Percentiles rank a stretch among this genome's conserved stretches.
Evolutionary conservation across 495 filamentous ascomycete species (phyloP).

Genomic region (Xylaria flabelliformis): DNA sequence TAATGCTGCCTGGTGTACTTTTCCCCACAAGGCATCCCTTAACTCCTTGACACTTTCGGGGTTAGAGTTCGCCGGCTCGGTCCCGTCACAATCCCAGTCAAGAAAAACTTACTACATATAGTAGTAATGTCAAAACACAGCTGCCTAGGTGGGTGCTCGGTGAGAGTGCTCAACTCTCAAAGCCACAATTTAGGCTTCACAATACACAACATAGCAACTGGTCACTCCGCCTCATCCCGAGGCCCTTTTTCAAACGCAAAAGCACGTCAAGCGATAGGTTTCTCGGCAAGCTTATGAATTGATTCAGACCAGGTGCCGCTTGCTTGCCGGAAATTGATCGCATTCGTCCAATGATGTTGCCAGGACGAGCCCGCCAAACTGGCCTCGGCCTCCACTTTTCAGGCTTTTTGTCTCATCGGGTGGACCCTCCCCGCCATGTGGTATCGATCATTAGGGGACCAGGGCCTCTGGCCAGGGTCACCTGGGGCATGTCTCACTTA

Average conservation of each 20-base stretch:
- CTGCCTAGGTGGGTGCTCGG: not conserved
- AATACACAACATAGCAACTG: not conserved
- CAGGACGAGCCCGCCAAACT: constrained; percentile 12
- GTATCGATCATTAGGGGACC: constrained; percentile 4
- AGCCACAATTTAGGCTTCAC: not conserved
- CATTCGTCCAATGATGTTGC: not conserved
- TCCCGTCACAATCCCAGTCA: not conserved
- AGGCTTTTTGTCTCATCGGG: constrained; percentile 14
- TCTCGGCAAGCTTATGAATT: not conserved
- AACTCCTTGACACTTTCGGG: constrained; percentile 4
- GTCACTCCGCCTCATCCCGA: not conserved
- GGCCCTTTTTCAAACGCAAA: not conserved
- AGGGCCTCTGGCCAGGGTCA: not conserved
- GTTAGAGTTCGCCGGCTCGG: not conserved
- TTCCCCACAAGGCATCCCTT: constrained; percentile 20
- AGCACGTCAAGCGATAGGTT: constrained; percentile 8
- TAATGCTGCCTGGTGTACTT: not conserved
- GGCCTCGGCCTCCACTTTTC: constrained; percentile 24
- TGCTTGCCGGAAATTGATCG: constrained; percentile 1
- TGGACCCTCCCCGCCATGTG: constrained; percentile 17
- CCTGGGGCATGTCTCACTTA: constrained; percentile 8
- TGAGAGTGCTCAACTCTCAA: not conserved
- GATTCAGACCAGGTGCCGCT: constrained; percentile 5
- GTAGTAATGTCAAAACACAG: not conserved
- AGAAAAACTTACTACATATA: not conserved